A percentile compares a stretch with the other conserved stretches of the same genome.
These are phyloP conservation scores for Urtica urens DNA, from an alignment of 306 rosid genomes.

Conservation along the genomic window DNA sequence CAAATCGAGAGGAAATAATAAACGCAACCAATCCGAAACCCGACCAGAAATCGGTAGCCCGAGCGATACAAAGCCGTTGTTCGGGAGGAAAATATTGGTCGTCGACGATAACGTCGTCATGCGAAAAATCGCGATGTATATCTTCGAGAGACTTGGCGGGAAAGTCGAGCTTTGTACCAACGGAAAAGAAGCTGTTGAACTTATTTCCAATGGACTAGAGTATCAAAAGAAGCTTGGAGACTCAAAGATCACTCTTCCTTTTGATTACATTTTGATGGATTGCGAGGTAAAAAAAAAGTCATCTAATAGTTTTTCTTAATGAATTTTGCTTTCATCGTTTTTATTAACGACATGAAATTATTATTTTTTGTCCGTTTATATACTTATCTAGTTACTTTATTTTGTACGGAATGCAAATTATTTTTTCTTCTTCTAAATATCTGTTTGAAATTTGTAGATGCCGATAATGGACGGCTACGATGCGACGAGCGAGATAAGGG, in stretches of 20 bases:
- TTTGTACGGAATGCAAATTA: slow-evolving; percentile 22
- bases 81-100: slow-evolving; percentile 1
- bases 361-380: too few relatives aligned
- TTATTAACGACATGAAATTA: too few relatives aligned
- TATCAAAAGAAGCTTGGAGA: neutral
- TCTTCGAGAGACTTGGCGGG: neutral
- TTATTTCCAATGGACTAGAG: neutral
- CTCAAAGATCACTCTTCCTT: neutral
- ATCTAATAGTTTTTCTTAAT: too few relatives aligned
- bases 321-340: too few relatives aligned
- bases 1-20: neutral
- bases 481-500: neutral
- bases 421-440: slow-evolving; percentile 19
- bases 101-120: neutral
- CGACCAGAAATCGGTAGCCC: neutral
- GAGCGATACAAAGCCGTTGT: neutral
- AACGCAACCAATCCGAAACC: neutral
- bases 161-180: neutral
- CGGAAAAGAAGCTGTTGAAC: slow-evolving; percentile 1
- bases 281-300: slow-evolving; percentile 7
- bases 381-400: too few relatives aligned
- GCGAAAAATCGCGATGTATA: neutral
- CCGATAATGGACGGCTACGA: neutral
- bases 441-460: slow-evolving; percentile 16
- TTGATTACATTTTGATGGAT: slow-evolving; percentile 4